Conservation (phyloP, 768 basidiomycete species). For the Russula griseocarnosa region DNA sequence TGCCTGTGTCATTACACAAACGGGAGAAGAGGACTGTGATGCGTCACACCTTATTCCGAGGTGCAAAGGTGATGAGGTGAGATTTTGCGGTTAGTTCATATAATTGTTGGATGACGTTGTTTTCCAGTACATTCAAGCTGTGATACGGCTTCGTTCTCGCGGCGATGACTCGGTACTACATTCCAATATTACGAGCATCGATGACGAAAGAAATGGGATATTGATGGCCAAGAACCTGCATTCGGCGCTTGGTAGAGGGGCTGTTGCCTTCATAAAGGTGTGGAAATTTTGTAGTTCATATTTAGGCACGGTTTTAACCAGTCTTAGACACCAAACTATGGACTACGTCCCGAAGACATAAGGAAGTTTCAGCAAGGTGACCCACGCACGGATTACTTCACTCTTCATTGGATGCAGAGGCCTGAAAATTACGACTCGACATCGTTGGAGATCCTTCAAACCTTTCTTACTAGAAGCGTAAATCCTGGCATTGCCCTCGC, state of each 20-base stretch:
- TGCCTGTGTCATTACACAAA: conserved; percentile 1
- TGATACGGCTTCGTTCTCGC: neutral
- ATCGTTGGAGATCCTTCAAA: neutral
- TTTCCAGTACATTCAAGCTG: neutral
- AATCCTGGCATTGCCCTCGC: neutral
- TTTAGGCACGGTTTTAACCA: conserved; percentile 1
- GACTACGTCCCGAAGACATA: neutral
- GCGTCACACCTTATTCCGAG: neutral
- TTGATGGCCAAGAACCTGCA: neutral
- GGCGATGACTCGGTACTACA: neutral
- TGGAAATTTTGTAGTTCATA: neutral
- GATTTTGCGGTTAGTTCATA: conserved; percentile 1
- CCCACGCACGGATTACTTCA: neutral
- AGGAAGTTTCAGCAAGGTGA: neutral
- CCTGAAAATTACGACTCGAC: neutral
- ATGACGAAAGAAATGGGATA: neutral
- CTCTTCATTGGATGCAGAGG: neutral
- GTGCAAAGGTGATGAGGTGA: conserved; percentile 2
- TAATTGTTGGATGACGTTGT: neutral
- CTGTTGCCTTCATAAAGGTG: conserved; percentile 8
- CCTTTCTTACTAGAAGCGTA: neutral
- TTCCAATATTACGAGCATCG: too few relatives aligned
- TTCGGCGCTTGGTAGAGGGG: neutral
- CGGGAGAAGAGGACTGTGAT: neutral
- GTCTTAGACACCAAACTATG: conserved; percentile 12